phyloP scores from a whole-genome alignment of 2,329 filamentous ascomycete genomes.

The Diaporthe aspalathi region DNA sequence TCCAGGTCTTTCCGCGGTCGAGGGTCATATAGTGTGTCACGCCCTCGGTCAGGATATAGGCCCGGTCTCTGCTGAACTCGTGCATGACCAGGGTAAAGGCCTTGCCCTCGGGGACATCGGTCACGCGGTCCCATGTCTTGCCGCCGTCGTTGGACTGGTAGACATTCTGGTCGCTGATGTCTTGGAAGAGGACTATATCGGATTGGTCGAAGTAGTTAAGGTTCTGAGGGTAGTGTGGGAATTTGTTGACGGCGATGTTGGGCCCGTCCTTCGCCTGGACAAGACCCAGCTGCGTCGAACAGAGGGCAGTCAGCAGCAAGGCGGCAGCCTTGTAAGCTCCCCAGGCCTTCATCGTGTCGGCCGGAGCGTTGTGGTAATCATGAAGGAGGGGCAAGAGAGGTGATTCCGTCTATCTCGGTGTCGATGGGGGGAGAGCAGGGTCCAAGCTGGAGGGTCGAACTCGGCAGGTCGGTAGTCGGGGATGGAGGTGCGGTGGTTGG shows the following conservation, averaged over 20 bases:
- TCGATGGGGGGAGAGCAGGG: neutral
- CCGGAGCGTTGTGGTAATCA: constrained; percentile 51
- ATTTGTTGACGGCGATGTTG: constrained; percentile 70
- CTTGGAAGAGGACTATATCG: constrained; percentile 81
- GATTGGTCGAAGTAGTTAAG: constrained; percentile 94
- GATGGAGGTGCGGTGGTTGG: neutral
- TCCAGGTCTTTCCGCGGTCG: constrained; percentile 86
- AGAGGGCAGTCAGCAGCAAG: constrained; percentile 62
- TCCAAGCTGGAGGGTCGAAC: neutral
- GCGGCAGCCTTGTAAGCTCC: constrained; percentile 58
- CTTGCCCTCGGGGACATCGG: constrained; percentile 72
- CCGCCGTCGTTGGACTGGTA: constrained; percentile 87
- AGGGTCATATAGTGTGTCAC: constrained; percentile 84
- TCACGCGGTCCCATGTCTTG: constrained; percentile 76
- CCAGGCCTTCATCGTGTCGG: constrained; percentile 66
- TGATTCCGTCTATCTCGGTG: neutral
- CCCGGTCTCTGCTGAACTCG: constrained; percentile 80
- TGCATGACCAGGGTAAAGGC: constrained; percentile 78
- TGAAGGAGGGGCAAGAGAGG: constrained; percentile 50
- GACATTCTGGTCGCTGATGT: constrained; percentile 71
- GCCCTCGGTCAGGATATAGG: constrained; percentile 79
- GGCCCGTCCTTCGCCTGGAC: constrained; percentile 73
- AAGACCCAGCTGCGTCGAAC: constrained; percentile 50
- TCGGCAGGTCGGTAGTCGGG: neutral
- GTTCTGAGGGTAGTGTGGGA: constrained; percentile 74